Base-by-base conservation (phyloP, 768 basidiomycete genomes). In the Dictyophora rubrovolvata region DNA sequence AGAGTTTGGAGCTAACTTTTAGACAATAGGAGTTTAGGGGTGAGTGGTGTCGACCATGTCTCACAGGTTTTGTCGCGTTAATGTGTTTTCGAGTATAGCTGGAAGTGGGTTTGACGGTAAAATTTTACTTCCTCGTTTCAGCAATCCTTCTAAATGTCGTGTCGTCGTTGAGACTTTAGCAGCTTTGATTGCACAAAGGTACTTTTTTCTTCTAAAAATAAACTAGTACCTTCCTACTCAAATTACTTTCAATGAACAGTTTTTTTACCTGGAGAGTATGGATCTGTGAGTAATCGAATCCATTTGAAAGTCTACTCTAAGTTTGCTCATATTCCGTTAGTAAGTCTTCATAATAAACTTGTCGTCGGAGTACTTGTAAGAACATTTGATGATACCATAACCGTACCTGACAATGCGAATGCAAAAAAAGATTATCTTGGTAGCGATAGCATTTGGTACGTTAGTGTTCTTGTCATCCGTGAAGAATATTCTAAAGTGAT, bases 201-300 rank as follows among this genome's bases (percentile, higher is more conserved):
- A 62, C 47, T 59, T 12, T 18, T 7, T 28, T 7, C 2, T 7
- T 28, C 7, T 7, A 28, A 28, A 28, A 20, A 16, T 21, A n/a
- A n/a, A n/a, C n/a, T n/a, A n/a, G n/a, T 46, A 23, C 37, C 7
- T 54, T 23, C 55, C 59, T 22, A 36, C 22, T 37, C 6, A 37
- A 35, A 5, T 50, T 50, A 17, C 17, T 34, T n/a, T 21, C 21
- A 9, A 54, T 22, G 7, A n/a, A 12, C 37, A 77, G 75, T 35
- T 72, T 82, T 71, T 84, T 81, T 62, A 74, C 78, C 22, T 69
- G 67, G 54, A 73, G 81, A 5, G 71, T 83, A 20, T 83, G 74
- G 69, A 71, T 70, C 60, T 63, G 83, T 83, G 67, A 65, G 79
- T 70, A 47, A 18, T 9, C 17, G 33, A 48, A 56, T 28, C n/a